Percentiles rank a stretch among this genome's conserved stretches.
Conservation (phyloP, 345 rosid genomes). For the Rhizophora apiculata region DNA sequence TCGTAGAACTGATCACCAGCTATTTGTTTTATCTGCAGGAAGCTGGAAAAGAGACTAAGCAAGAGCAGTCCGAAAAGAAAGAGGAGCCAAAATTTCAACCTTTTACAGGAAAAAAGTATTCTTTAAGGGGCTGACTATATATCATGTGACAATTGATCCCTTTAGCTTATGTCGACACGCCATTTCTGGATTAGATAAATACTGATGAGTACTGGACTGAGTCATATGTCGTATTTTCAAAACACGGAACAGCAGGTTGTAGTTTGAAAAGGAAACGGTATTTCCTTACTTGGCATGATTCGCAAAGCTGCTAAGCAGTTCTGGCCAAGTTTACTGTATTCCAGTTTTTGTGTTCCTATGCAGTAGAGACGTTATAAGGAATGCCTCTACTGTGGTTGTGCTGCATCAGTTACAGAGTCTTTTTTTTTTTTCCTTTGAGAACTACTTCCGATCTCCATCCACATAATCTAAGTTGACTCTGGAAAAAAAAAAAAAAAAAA, state of each 20-base stretch:
- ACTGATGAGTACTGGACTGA: slow-evolving; percentile 2
- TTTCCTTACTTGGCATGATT: background rate
- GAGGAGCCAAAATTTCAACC: slow-evolving; percentile 90
- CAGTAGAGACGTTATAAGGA: no score
- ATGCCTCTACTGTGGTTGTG: no score
- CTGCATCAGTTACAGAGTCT: no score
- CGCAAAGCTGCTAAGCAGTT: background rate
- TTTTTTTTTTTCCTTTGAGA: no score
- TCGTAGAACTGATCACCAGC: background rate
- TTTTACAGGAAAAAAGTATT: slow-evolving; percentile 83
- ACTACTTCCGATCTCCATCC: no score
- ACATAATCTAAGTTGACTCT: no score
- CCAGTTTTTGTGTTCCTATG: no score
- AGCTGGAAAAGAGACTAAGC: slow-evolving; percentile 56
- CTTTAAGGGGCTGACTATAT: slow-evolving; percentile 71
- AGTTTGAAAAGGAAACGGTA: background rate
- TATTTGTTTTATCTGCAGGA: slow-evolving; percentile 38
- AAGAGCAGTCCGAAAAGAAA: slow-evolving; percentile 54
- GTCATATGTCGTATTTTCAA: slow-evolving; percentile 17
- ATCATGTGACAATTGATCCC: slow-evolving; percentile 4
- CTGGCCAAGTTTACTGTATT: no score
- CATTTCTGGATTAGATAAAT: slow-evolving; percentile 5
- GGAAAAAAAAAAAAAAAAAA: no score
- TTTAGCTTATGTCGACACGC: background rate
- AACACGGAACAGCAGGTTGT: slow-evolving; percentile 10